A percentile compares a stretch with the other conserved stretches of the same genome.
These are phyloP conservation scores for Penicillium salamii DNA, from an alignment of 495 filamentous ascomycete species.

Conservation along the genomic window DNA sequence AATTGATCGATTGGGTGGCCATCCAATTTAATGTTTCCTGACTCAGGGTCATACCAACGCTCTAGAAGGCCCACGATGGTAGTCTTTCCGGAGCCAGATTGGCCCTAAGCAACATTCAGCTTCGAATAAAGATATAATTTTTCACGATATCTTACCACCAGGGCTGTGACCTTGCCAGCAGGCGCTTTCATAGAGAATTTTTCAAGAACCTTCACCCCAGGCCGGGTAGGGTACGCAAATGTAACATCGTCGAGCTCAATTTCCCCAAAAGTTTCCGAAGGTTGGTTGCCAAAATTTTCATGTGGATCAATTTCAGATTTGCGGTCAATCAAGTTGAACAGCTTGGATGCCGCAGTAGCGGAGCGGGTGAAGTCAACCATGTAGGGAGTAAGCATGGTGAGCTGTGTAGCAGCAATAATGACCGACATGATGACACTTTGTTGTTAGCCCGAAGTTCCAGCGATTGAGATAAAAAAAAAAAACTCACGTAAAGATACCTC, in stretches of 20 bases:
- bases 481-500: slow-evolving; percentile 49
- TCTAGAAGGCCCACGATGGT: slow-evolving; percentile 64
- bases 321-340: not conserved
- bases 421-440: not conserved
- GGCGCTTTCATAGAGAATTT: not conserved
- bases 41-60: slow-evolving; percentile 53
- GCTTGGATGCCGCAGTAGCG: not conserved
- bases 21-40: slow-evolving; percentile 50
- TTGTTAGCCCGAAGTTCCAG: not conserved
- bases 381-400: not conserved
- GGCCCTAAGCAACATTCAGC: slow-evolving; percentile 44
- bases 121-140: no score
- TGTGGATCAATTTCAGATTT: not conserved
- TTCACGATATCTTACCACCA: no score
- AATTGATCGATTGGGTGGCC: slow-evolving; percentile 50
- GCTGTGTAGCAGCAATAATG: not conserved
- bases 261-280: not conserved
- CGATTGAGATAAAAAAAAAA: not conserved
- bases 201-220: not conserved
- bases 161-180: slow-evolving; percentile 48
- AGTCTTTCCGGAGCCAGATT: slow-evolving; percentile 60
- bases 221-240: not conserved
- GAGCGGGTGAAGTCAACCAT: not conserved
- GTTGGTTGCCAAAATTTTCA: not conserved
- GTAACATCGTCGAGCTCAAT: not conserved